A percentile compares a stretch with the other conserved stretches of the same genome.
Conservation (phyloP, 78 protist species). For the Monocercomonoides exilis region DNA sequence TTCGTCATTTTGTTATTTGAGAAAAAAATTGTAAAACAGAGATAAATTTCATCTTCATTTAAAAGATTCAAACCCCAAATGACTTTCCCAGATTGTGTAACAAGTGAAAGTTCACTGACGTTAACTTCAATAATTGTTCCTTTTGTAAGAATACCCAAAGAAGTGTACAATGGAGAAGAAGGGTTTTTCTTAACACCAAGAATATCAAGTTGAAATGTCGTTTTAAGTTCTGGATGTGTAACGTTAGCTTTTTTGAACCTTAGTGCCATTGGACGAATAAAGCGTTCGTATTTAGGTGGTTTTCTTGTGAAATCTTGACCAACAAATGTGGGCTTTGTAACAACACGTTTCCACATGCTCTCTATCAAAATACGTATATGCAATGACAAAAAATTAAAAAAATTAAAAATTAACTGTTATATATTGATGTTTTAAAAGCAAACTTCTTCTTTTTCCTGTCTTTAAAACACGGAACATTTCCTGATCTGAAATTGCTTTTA, state of each 20-base stretch:
- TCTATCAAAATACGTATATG: not conserved
- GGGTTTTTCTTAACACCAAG: slow-evolving; percentile 69
- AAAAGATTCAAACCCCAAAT: slow-evolving; percentile 73
- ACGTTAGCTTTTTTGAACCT: slow-evolving; percentile 90
- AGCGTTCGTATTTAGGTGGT: slow-evolving; percentile 96
- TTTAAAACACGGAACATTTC: slow-evolving; percentile 88
- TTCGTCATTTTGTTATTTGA: too few species aligned
- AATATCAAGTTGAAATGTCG: slow-evolving; percentile 91
- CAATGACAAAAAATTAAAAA: not conserved
- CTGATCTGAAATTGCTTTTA: slow-evolving; percentile 72
- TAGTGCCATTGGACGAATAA: slow-evolving; percentile 91
- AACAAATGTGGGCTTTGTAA: slow-evolving; percentile 93
- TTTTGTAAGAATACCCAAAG: slow-evolving; percentile 96
- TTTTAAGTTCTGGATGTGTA: slow-evolving; percentile 95
- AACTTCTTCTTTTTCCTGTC: slow-evolving; percentile 87
- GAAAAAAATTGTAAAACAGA: too few species aligned
- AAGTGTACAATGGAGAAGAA: slow-evolving; percentile 63
- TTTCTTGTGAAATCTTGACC: slow-evolving; percentile 95
- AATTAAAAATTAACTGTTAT: not conserved
- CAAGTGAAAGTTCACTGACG: slow-evolving; percentile 92
- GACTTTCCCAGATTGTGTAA: slow-evolving; percentile 94
- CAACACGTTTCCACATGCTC: slow-evolving; percentile 95
- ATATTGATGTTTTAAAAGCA: not conserved
- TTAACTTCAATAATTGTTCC: slow-evolving; percentile 97
- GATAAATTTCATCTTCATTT: too few species aligned